Evolutionary conservation across 768 basidiomycete genomes (phyloP).

Genomic region (Clavaria fumosa): DNA sequence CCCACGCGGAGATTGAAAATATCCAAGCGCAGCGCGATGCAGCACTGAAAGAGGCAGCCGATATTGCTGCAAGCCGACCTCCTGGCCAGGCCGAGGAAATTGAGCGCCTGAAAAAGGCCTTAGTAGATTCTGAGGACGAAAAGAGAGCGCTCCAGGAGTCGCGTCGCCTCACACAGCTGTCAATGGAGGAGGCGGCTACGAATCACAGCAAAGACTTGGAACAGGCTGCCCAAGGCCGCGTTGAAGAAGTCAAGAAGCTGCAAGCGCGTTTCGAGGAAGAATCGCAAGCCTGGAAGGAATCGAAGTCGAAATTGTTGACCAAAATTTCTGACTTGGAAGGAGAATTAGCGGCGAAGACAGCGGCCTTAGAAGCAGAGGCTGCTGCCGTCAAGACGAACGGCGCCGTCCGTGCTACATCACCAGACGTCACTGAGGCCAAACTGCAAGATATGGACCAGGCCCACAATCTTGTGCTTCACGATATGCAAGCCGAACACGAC

Average conservation of each 20-base stretch:
- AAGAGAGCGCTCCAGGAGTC: conserved; percentile 47
- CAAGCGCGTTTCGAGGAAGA: conserved; percentile 47
- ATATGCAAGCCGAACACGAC: conserved; percentile 54
- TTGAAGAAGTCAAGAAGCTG: conserved; percentile 53
- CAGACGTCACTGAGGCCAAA: conserved; percentile 59
- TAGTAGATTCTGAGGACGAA: conserved; percentile 54
- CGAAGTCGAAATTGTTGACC: conserved; percentile 48
- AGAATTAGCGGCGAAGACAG: conserved; percentile 52
- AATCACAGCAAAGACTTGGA: conserved; percentile 64
- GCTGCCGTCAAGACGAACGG: conserved; percentile 40
- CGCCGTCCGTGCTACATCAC: conserved; percentile 22
- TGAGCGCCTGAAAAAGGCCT: conserved; percentile 39
- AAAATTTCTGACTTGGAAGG: conserved; percentile 65
- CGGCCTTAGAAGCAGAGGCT: conserved; percentile 34
- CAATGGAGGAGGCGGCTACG: conserved; percentile 51
- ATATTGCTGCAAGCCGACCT: conserved; percentile 22
- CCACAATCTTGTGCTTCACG: conserved; percentile 66
- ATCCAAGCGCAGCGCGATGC: conserved; percentile 53
- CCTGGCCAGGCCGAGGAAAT: conserved; percentile 40
- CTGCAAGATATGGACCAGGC: conserved; percentile 68
- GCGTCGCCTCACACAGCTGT: conserved; percentile 52
- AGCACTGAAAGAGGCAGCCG: conserved; percentile 30
- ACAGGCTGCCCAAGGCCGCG: conserved; percentile 52
- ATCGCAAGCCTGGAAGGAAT: conserved; percentile 33
- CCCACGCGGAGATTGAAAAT: conserved; percentile 37